Percentiles rank a stretch among this genome's conserved stretches.
Conservation (phyloP, 768 basidiomycete genomes). For the Gloeostereum incarnatum region DNA sequence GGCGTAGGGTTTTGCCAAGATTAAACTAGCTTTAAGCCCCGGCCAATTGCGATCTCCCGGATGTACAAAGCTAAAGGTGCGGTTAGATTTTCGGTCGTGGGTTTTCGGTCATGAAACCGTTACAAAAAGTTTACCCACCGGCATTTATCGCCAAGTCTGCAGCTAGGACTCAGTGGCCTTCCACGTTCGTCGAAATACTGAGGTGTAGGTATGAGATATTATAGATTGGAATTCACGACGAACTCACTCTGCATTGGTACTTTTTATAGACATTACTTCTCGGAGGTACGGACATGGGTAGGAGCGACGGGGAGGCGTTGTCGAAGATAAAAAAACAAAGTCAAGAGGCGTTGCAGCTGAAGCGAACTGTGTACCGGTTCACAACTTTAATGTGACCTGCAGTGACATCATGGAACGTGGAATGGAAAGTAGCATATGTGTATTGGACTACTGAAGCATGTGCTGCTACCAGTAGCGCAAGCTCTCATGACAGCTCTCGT, state of each 20-base stretch:
- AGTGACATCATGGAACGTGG: no score
- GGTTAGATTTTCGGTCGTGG: constrained; percentile 7
- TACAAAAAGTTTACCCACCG: constrained; percentile 26
- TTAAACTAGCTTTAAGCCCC: constrained; percentile 11
- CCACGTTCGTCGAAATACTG: constrained; percentile 43
- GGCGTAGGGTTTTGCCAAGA: constrained; percentile 7
- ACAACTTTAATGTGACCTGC: no score
- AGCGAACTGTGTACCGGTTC: no score
- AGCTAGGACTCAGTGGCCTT: constrained; percentile 28
- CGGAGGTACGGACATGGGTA: constrained; percentile 47
- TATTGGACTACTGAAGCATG: no score
- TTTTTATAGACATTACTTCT: constrained; percentile 9
- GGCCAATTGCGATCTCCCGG: constrained; percentile 38
- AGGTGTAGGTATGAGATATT: neutral
- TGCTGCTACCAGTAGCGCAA: no score
- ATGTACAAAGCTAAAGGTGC: constrained; percentile 33
- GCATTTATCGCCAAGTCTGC: constrained; percentile 37
- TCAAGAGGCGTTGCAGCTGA: no score
- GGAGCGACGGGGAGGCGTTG: constrained; percentile 26
- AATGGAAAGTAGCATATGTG: no score
- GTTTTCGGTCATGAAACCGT: neutral
- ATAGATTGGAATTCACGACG: constrained; percentile 52
- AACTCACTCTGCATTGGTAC: constrained; percentile 11
- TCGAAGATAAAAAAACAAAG: no score
- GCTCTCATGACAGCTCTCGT: no score